Evolutionary conservation across 2,329 filamentous ascomycete species (phyloP).

Genomic region (Talaromyces funiculosus): DNA sequence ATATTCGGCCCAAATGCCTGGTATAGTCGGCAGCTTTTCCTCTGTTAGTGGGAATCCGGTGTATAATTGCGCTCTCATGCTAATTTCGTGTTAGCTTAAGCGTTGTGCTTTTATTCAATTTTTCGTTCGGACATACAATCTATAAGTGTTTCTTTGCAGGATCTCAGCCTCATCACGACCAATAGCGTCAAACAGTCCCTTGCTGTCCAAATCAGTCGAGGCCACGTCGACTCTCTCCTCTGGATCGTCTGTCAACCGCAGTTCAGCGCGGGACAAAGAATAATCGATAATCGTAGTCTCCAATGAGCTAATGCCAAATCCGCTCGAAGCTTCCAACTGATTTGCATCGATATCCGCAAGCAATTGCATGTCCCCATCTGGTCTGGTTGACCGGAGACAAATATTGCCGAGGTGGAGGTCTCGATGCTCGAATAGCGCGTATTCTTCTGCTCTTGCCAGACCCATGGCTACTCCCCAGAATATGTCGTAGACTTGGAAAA

Average conservation of each 20-base stretch:
- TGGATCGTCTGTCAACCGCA: slow-evolving; percentile 28
- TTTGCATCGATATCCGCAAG: slow-evolving; percentile 28
- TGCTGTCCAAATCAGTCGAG: slow-evolving; percentile 40
- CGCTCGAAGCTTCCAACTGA: slow-evolving; percentile 30
- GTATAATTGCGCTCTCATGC: slow-evolving; percentile 40
- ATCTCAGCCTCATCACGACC: slow-evolving; percentile 38
- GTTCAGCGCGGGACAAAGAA: slow-evolving; percentile 57
- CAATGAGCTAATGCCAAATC: slow-evolving; percentile 49
- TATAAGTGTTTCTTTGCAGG: slow-evolving; percentile 37
- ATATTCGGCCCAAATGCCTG: slow-evolving; percentile 49
- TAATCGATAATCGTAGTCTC: slow-evolving; percentile 64
- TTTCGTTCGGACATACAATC: slow-evolving; percentile 30
- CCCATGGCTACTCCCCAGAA: slow-evolving; percentile 63
- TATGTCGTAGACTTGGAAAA: slow-evolving; percentile 54
- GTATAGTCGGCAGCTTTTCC: slow-evolving; percentile 28
- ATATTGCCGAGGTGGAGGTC: slow-evolving; percentile 64
- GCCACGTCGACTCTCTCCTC: slow-evolving; percentile 28
- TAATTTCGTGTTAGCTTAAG: slow-evolving; percentile 15
- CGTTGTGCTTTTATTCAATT: too few relatives aligned
- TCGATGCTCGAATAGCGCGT: slow-evolving; percentile 58
- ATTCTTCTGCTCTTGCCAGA: slow-evolving; percentile 56
- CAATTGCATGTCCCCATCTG: slow-evolving; percentile 28
- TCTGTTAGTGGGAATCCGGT: slow-evolving; percentile 39
- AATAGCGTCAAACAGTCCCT: slow-evolving; percentile 39
- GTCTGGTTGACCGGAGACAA: slow-evolving; percentile 45